Evolutionary conservation across 2,329 filamentous ascomycete species (phyloP).

Genomic region (Ophiostoma sp.): DNA sequence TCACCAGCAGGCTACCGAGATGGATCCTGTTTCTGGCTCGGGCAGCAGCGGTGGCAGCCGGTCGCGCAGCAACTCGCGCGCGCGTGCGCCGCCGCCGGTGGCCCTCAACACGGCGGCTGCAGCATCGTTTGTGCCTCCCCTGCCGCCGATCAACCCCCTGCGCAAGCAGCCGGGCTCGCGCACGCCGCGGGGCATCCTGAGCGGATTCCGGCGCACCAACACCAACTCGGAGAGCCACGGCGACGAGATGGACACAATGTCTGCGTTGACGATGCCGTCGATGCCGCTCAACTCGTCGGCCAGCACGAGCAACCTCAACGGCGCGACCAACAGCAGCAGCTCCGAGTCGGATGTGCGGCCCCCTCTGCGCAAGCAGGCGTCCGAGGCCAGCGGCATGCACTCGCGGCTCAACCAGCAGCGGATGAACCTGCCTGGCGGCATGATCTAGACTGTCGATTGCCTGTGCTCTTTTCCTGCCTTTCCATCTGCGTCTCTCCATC

Average conservation of each 20-base stretch:
- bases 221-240: conserved; percentile 24
- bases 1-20: not conserved
- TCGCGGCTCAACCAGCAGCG: conserved; percentile 27
- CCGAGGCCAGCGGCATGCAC: conserved; percentile 36
- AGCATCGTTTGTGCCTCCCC: conserved; percentile 35
- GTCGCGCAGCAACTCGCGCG: conserved; percentile 38
- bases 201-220: conserved; percentile 34
- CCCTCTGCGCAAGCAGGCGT: conserved; percentile 41
- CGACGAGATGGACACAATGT: conserved; percentile 32
- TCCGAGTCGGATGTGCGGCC: conserved; percentile 43
- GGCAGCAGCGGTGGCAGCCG: conserved; percentile 30
- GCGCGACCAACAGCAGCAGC: conserved; percentile 27
- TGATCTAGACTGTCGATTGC: conserved; percentile 31
- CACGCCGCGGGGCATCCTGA: conserved; percentile 39
- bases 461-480: not conserved
- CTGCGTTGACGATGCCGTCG: conserved; percentile 32
- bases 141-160: conserved; percentile 56
- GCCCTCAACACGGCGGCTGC: conserved; percentile 33
- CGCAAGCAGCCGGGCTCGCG: conserved; percentile 40
- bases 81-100: conserved; percentile 23
- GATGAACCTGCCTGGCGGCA: conserved; percentile 34
- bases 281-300: conserved; percentile 30
- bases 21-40: not conserved
- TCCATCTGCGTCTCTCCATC: not conserved
- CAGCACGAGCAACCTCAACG: conserved; percentile 19